Evolutionary conservation across 306 rosid genomes (phyloP), one percentile per base, ranked within the genome.

Genomic region (Leucaena leucocephala): DNA sequence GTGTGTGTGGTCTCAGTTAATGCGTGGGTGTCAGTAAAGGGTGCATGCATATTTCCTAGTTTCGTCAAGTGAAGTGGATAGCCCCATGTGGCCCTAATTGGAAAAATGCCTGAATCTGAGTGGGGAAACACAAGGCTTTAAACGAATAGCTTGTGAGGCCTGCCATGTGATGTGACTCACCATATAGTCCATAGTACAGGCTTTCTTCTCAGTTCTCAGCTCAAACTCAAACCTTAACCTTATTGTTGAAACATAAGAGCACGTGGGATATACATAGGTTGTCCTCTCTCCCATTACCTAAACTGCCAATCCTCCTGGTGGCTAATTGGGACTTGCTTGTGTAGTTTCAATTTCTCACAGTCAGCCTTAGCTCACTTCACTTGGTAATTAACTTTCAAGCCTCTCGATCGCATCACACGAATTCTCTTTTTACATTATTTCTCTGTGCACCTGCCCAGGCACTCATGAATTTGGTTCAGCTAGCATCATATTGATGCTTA

Each of bases 161-260:
- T 38, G 69, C 80, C 83, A 83, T 76, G 86, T 77, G 88, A 64
- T 17, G 44, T 68, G 82, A 64, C 64, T 36, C 34, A 9, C 15
- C 34, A 55, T n/a, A 8, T 45, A 17, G 38, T 4, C 54, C 44
- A 14, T 38, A 50, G 17, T 49, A 49, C n/a, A 71, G 80, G 8
- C 68, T 78, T 65, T 55, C 64, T 36, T 54, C 75, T 78, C 48
- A 49, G 15, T 36, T 54, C 75, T 78, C 48, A 49, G 15, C 55
- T 15, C 55, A 15, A 15, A 16, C 19, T 14, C n/a, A 75, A 27
- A 27, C 27, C 27, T 27, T 27, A 27, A 77, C 88, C 72, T 83
- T 54, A n/a, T 19, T 14, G 81, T 49, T 71, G 74, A 81, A 79
- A 80, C 76, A 39, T 52, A 55, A 68, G 66, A 80, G 61, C 79